A percentile compares a stretch with the other conserved stretches of the same genome.
phyloP scores from a whole-genome alignment of 2,329 filamentous ascomycete genomes.

The Xylariaceae sp. region DNA sequence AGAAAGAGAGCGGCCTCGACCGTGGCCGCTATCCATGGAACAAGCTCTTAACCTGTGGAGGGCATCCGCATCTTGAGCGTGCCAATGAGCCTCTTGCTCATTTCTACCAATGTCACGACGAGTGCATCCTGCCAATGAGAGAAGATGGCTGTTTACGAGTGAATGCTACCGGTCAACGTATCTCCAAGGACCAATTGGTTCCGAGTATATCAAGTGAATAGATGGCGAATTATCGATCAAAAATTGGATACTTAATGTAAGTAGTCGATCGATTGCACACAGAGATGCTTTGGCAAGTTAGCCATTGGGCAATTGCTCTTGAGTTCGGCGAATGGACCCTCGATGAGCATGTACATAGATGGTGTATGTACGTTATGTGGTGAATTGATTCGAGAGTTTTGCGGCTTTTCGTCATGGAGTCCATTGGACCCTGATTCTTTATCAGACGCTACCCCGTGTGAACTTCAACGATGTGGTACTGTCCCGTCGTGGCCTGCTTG shows the following conservation, averaged over 20 bases:
- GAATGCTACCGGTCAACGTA: slow-evolving; percentile 1
- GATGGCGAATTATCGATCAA: slow-evolving; percentile 11
- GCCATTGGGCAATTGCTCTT: neutral
- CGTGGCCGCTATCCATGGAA: too few relatives aligned
- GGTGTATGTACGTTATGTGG: neutral
- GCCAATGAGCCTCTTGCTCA: neutral
- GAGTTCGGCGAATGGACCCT: slow-evolving; percentile 17
- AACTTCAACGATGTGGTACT: neutral
- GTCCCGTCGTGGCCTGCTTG: neutral
- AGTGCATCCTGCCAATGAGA: slow-evolving; percentile 4
- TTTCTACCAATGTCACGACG: neutral
- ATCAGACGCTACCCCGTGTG: neutral
- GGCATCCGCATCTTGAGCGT: neutral
- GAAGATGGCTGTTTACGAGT: slow-evolving; percentile 4
- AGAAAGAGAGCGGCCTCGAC: neutral
- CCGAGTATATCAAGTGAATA: neutral
- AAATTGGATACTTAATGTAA: slow-evolving; percentile 7
- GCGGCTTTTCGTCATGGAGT: neutral
- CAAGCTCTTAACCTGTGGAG: too few relatives aligned
- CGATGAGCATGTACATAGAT: neutral
- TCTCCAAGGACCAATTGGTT: neutral
- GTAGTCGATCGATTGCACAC: slow-evolving; percentile 1
- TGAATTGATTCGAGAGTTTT: slow-evolving; percentile 2
- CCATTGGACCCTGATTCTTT: neutral
- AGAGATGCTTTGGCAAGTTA: slow-evolving; percentile 3